A percentile compares a stretch with the other conserved stretches of the same genome.
Evolutionary conservation across 1,139 yeast genomes (phyloP).

Genomic region (Meyerozyma smithsonii): DNA sequence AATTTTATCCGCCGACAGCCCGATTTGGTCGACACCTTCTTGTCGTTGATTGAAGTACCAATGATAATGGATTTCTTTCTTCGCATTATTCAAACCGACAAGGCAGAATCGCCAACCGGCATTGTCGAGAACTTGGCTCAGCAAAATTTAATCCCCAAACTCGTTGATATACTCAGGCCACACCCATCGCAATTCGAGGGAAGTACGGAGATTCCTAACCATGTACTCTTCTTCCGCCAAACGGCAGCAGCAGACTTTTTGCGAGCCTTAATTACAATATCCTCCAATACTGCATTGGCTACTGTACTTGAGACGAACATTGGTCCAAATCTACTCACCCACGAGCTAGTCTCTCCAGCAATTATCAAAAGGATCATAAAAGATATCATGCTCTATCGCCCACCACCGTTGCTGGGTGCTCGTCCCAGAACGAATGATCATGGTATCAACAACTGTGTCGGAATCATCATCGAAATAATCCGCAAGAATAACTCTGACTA

Average conservation of each 20-base stretch:
- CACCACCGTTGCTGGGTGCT: constrained; percentile 10
- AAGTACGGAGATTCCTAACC: constrained; percentile 26
- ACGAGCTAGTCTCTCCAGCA: constrained; percentile 39
- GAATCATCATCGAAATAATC: constrained; percentile 43
- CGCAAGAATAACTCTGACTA: constrained; percentile 46
- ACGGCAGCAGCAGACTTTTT: constrained; percentile 94
- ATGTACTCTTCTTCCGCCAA: constrained; percentile 57
- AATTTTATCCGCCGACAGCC: constrained; percentile 51
- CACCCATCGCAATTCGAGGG: constrained; percentile 30
- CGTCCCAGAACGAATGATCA: constrained; percentile 32
- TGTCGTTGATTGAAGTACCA: constrained; percentile 54
- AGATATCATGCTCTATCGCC: constrained; percentile 35
- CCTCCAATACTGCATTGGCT: constrained; percentile 60
- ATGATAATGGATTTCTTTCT: constrained; percentile 53
- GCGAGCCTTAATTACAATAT: constrained; percentile 88
- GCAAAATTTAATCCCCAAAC: constrained; percentile 49
- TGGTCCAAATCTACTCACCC: constrained; percentile 24
- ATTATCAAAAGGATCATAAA: constrained; percentile 33
- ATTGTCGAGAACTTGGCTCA: constrained; percentile 48
- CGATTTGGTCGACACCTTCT: constrained; percentile 49
- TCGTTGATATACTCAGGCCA: constrained; percentile 48
- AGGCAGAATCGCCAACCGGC: constrained; percentile 61
- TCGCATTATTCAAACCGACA: constrained; percentile 61
- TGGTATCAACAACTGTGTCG: constrained; percentile 45
- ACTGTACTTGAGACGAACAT: constrained; percentile 45